These are phyloP conservation scores for Pseudonectria buxi DNA, from an alignment of 2,329 filamentous ascomycete genomes.

Conservation along the genomic window DNA sequence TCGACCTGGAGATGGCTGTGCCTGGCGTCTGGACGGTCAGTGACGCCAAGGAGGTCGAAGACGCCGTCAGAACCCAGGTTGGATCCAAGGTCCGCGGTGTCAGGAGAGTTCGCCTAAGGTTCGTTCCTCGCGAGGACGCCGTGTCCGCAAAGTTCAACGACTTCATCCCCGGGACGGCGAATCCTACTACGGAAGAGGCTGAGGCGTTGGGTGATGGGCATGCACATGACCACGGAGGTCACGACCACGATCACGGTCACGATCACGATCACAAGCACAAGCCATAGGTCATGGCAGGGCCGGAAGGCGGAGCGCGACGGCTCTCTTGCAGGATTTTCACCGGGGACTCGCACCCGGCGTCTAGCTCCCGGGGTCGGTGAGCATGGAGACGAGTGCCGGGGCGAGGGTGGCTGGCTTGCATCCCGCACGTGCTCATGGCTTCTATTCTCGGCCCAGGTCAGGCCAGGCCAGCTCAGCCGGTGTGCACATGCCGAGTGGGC, in stretches of 20 bases:
- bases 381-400: too few species aligned
- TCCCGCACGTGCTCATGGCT: too few species aligned
- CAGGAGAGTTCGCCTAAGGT: slow-evolving; percentile 75
- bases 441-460: too few species aligned
- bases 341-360: too few species aligned
- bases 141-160: slow-evolving; percentile 64
- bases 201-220: slow-evolving; percentile 28
- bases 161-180: slow-evolving; percentile 62
- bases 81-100: slow-evolving; percentile 76
- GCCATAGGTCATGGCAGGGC: too few species aligned
- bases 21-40: slow-evolving; percentile 71
- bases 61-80: slow-evolving; percentile 63
- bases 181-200: slow-evolving; percentile 55
- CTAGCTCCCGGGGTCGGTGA: too few species aligned
- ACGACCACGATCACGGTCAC: slow-evolving; percentile 34
- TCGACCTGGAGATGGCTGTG: slow-evolving; percentile 81
- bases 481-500: too few species aligned
- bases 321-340: too few species aligned
- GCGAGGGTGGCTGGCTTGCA: too few species aligned
- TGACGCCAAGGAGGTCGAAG: slow-evolving; percentile 64
- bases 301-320: too few species aligned
- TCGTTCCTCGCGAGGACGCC: slow-evolving; percentile 61
- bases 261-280: slow-evolving; percentile 28
- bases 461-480: too few species aligned
- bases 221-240: slow-evolving; percentile 20